Evolutionary conservation across 73 alveolate species (phyloP), one percentile per base, ranked within the genome.

Genomic region (Paraurostyla sp.): DNA sequence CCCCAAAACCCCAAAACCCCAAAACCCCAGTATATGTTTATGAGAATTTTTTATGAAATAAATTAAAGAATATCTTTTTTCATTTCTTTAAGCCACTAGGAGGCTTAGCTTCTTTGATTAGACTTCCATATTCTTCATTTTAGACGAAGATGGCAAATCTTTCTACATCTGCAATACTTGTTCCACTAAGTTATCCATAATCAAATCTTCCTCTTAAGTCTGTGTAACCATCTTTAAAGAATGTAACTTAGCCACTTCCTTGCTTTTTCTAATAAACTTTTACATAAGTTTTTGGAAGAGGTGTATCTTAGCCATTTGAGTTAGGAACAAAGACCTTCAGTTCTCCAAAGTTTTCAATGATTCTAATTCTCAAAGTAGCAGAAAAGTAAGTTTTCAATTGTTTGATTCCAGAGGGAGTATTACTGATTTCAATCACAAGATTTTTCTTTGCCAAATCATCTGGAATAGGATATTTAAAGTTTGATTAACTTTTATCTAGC

Each of bases 151-250:
- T 65, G 9, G 99, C 95, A 78, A 97, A 97, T 71, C 81, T 97
- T 48, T 94, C 87, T 54, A 96, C 96, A 42, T 93, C 78, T 25
- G 84, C 80, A 50, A 97, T 48, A 38, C 80, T 83, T 50, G 94
- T 85, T 62, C 96, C 95, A 83, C 94, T 97, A 33, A 93, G 76
- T 18, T 97, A 88, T 22, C 96, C 97, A 78, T 97, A 97, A 89
- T 97, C 98, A 60, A 97, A 97, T 85, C 95, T 95, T 32, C 99
- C 99, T 71, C 98, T 95, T 51, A 97, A 59, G 89, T 97, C 99
- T 27, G 99, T 97, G 90, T 93, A 97, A 25, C 99, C 99, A 80
- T 97, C 99, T 80, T 95, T 96, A 83, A 90, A 97, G 95, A 95
- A 97, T 83, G 57, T 43, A 1, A 91, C 92, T 49, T 71, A 75